These are phyloP conservation scores for Hypoxylon sp. DNA, from an alignment of 2,329 filamentous ascomycete species.

Conservation along the genomic window DNA sequence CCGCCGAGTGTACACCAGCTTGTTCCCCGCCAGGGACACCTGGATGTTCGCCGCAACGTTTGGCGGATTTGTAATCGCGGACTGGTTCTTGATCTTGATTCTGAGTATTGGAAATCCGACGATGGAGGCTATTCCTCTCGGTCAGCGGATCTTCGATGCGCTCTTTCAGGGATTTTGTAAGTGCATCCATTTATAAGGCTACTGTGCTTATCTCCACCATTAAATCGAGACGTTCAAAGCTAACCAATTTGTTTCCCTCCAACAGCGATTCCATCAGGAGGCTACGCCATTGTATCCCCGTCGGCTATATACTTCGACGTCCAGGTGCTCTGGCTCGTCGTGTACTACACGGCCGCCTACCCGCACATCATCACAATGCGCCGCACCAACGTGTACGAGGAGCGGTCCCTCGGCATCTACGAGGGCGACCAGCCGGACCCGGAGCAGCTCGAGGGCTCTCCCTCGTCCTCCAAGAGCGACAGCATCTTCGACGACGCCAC, in stretches of 20 bases:
- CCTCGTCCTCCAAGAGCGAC: conserved; percentile 32
- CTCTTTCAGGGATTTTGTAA: conserved; percentile 62
- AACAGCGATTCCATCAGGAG: conserved; percentile 62
- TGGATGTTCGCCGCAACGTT: conserved; percentile 65
- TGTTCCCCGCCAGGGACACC: conserved; percentile 66
- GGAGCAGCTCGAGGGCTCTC: conserved; percentile 40
- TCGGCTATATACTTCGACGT: conserved; percentile 65
- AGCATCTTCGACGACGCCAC: conserved; percentile 50
- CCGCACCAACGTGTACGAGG: conserved; percentile 78
- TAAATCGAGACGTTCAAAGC: conserved; percentile 14
- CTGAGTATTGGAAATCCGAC: conserved; percentile 64
- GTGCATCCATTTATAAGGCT: conserved; percentile 41
- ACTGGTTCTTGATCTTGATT: conserved; percentile 65
- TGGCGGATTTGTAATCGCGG: conserved; percentile 60
- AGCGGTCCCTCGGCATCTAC: conserved; percentile 73
- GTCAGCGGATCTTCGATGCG: conserved; percentile 63
- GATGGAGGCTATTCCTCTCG: conserved; percentile 56
- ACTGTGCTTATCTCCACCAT: background rate
- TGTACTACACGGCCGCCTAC: conserved; percentile 75
- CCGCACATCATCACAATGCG: conserved; percentile 73
- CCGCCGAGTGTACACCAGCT: conserved; percentile 58
- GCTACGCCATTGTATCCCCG: conserved; percentile 65
- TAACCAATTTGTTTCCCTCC: conserved; percentile 32
- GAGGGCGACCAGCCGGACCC: conserved; percentile 47
- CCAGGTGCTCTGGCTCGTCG: conserved; percentile 70